Conservation (phyloP, 164 flowering plant genomes). For the Annona squamosa region DNA sequence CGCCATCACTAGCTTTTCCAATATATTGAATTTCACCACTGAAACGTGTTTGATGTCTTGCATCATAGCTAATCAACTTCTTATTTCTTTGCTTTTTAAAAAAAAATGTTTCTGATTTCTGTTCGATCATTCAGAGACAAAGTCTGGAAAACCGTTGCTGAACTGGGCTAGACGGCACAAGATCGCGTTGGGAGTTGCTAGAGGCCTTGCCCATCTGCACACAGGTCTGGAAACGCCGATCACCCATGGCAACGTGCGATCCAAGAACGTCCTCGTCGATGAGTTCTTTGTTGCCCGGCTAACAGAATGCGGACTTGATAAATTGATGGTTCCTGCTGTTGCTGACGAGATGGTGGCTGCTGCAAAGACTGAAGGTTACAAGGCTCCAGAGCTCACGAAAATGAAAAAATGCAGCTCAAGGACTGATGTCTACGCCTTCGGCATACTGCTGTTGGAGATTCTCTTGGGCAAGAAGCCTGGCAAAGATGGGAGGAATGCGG, state of each 20-base stretch:
- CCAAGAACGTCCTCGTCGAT: conserved; percentile 80
- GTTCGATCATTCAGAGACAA: conserved; percentile 47
- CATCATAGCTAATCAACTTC: not conserved
- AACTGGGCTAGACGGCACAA: conserved; percentile 96
- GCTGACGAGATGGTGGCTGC: conserved; percentile 80
- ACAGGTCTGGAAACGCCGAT: conserved; percentile 69
- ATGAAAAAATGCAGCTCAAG: conserved; percentile 91
- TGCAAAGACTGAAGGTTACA: conserved; percentile 85
- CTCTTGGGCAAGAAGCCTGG: conserved; percentile 87
- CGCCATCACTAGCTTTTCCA: not conserved
- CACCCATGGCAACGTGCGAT: conserved; percentile 80
- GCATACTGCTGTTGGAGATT: conserved; percentile 79
- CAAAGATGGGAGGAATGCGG: conserved; percentile 47
- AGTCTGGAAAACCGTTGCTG: conserved; percentile 69
- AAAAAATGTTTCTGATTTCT: not conserved
- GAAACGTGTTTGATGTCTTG: not conserved
- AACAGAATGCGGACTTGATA: conserved; percentile 89
- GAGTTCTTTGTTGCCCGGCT: conserved; percentile 79
- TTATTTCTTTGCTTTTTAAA: too few species aligned
- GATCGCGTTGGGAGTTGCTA: conserved; percentile 74
- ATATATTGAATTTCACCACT: not conserved
- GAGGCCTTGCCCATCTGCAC: conserved; percentile 86
- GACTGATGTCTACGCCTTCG: conserved; percentile 91
- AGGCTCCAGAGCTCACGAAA: conserved; percentile 90
- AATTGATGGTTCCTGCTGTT: conserved; percentile 67